Evolutionary conservation across 1,139 yeast species (phyloP), one percentile per base, ranked within the genome.

Genomic region (Pneumocystis sp.): DNA sequence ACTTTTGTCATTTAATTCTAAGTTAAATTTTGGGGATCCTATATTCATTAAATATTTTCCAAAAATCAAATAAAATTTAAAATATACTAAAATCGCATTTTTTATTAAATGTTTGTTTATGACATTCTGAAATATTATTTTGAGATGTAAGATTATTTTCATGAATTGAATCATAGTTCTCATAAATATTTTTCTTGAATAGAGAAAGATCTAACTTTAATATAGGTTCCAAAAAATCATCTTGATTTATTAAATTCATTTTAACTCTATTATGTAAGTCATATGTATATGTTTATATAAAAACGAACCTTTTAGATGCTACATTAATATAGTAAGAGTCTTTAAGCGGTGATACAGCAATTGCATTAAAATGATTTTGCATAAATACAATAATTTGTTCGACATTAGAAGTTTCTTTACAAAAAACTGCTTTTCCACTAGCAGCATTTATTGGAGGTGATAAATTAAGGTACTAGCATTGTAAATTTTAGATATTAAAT

Each of bases 341-440:
- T 25, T 65, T 35, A 45, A 62, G 61, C n/a, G 66, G 63, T n/a
- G 31, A 35, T 10, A 65, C 63, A 19, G 62, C 62, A 29, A 65
- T 59, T 21, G 63, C 65, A 39, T 42, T 59, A 12, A 35, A 35
- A 19, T 42, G 44, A 17, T 45, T 31, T 8, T n/a, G 61, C 7
- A 60, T 63, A 29, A 40, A 65, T 21, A 44, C 8, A 17, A 61
- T 40, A 17, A 65, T 60, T 39, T 31, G 63, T 19, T 35, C 31
- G 15, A 39, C 19, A 10, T 21, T 42, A 25, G 64, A 15, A 12
- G 61, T 19, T 6, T 50, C 61, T 3, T 63, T 62, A 39, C 64
- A 65, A 25, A 63, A 34, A 12, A 39, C 34, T 29, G 60, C 39
- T 44, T 42, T 44, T 25, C 66, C 66, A 19, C 40, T 25, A 7